phyloP scores from a whole-genome alignment of 169 alveolate species.

The Amoebophrya sp. region DNA sequence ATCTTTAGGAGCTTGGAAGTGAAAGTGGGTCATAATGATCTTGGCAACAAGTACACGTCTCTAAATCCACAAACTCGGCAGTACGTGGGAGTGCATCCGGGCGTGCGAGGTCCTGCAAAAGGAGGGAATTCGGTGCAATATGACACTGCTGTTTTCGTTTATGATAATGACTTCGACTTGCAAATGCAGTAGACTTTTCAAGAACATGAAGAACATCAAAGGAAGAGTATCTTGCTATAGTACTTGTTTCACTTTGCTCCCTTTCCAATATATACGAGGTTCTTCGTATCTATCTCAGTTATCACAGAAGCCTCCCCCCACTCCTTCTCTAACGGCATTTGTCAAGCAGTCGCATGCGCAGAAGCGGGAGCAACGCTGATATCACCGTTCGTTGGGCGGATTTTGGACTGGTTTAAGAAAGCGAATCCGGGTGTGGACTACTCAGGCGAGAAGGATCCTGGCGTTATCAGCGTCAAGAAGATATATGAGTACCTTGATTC shows the following conservation, averaged over 20 bases:
- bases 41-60: too few relatives aligned
- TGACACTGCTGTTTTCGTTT: conserved; percentile 67
- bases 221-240: too few relatives aligned
- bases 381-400: conserved; percentile 77
- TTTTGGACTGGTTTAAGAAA: conserved; percentile 67
- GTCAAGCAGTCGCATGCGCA: conserved; percentile 71
- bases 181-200: too few relatives aligned
- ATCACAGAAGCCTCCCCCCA: not conserved
- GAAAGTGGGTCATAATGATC: too few relatives aligned
- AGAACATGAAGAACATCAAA: too few relatives aligned
- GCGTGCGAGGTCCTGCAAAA: conserved; percentile 65
- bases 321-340: not conserved
- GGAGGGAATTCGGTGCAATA: conserved; percentile 65
- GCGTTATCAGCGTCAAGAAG: conserved; percentile 60
- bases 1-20: too few relatives aligned
- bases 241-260: too few relatives aligned
- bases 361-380: conserved; percentile 69
- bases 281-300: not conserved
- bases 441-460: conserved; percentile 63
- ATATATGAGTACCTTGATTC: conserved; percentile 59
- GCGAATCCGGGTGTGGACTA: conserved; percentile 46
- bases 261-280: not conserved
- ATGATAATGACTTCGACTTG: too few relatives aligned
- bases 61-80: too few relatives aligned
- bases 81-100: conserved; percentile 77